Conservation (phyloP, 2,329 filamentous ascomycete genomes). For the Xenoacremonium recifei region DNA sequence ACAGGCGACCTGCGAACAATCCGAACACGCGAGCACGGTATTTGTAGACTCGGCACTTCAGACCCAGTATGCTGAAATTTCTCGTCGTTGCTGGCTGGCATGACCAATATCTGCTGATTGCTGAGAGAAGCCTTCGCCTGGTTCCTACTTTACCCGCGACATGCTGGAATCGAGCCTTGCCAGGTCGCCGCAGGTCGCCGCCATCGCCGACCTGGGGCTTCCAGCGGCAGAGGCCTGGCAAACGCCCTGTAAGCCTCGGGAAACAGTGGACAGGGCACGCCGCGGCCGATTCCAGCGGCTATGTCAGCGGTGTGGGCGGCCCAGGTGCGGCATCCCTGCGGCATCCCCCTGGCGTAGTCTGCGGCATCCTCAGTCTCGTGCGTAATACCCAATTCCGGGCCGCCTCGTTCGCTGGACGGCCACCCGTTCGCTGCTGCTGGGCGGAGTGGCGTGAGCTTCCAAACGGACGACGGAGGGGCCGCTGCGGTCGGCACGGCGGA, state of each 20-base stretch:
- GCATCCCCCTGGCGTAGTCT: neutral
- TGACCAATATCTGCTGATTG: constrained; percentile 4
- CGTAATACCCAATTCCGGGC: too few species aligned
- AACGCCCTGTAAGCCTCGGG: too few species aligned
- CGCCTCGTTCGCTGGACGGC: too few species aligned
- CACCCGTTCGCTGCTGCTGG: too few species aligned
- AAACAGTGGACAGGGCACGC: too few species aligned
- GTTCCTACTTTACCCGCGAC: constrained; percentile 1
- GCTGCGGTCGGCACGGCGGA: too few species aligned
- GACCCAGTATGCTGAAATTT: neutral
- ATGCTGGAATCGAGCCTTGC: neutral
- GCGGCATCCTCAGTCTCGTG: too few species aligned
- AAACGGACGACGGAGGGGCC: neutral
- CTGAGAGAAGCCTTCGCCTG: neutral
- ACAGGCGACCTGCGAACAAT: too few species aligned
- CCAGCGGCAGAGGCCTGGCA: neutral
- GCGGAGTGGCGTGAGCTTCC: too few species aligned
- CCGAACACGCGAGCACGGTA: neutral
- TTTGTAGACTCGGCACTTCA: constrained; percentile 3
- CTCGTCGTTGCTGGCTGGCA: neutral
- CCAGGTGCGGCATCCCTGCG: neutral
- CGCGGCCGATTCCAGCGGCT: too few species aligned
- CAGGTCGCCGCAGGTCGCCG: constrained; percentile 1
- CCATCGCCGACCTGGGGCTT: neutral
- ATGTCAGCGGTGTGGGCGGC: neutral